Conservation (phyloP, 176 grass and related monocot genomes). For the Carex cristatella region DNA sequence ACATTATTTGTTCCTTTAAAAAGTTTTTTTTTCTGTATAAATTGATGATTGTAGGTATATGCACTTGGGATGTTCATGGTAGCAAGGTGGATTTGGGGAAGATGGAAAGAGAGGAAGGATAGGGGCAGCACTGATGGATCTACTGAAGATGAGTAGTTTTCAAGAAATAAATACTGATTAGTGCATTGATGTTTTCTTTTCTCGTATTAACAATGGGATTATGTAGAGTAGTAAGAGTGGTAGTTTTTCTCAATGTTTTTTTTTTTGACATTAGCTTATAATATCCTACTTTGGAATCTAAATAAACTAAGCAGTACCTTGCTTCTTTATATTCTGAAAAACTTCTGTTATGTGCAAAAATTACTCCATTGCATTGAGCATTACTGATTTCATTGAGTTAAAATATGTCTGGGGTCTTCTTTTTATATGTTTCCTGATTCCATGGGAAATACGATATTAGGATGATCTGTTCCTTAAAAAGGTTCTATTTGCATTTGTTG, state of each 20-base stretch:
- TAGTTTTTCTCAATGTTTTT: background rate
- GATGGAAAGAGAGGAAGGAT: conserved; percentile 59
- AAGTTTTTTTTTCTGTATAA: background rate
- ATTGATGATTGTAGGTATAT: conserved; percentile 42
- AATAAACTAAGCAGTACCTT: background rate
- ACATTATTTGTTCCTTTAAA: background rate
- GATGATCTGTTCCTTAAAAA: background rate
- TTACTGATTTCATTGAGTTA: background rate
- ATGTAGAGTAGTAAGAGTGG: background rate
- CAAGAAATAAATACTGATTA: background rate
- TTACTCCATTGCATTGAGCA: background rate
- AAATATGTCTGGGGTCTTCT: background rate
- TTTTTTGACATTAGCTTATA: background rate
- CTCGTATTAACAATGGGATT: background rate
- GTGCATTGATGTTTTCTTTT: background rate
- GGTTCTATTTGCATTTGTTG: background rate
- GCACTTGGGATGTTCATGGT: conserved; percentile 67
- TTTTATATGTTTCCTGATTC: background rate
- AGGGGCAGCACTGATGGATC: conserved; percentile 24
- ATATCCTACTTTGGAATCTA: background rate
- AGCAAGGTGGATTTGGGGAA: conserved; percentile 61
- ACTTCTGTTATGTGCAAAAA: background rate
- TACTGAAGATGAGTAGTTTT: background rate
- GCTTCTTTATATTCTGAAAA: background rate
- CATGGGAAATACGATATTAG: background rate